Evolutionary conservation across 1,139 yeast species (phyloP).

Genomic region (Scheffersomyces stambukii): DNA sequence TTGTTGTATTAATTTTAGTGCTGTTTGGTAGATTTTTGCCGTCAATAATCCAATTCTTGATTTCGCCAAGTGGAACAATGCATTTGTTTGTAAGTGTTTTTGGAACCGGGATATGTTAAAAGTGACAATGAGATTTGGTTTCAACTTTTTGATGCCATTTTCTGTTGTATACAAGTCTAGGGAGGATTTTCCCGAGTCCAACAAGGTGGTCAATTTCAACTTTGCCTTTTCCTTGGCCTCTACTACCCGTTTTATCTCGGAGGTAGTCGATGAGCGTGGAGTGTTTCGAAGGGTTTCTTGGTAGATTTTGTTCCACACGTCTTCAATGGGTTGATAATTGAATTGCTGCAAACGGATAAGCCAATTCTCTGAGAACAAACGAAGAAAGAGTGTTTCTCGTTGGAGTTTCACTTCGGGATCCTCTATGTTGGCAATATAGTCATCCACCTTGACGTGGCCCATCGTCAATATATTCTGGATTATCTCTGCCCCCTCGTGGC

Average conservation of each 20-base stretch:
- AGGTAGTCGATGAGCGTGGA: slow-evolving; percentile 48
- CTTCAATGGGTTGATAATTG: slow-evolving; percentile 45
- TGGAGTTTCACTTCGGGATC: slow-evolving; percentile 18
- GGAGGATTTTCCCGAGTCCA: slow-evolving; percentile 28
- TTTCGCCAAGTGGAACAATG: slow-evolving; percentile 58
- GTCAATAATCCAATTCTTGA: slow-evolving; percentile 70
- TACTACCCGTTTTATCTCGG: slow-evolving; percentile 59
- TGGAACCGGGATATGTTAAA: slow-evolving; percentile 66
- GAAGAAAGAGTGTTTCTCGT: slow-evolving; percentile 36
- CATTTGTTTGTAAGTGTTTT: slow-evolving; percentile 60
- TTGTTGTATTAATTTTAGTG: slow-evolving; percentile 57
- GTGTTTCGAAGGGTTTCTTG: slow-evolving; percentile 46
- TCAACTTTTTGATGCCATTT: slow-evolving; percentile 39
- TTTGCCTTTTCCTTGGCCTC: slow-evolving; percentile 65
- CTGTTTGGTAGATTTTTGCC: slow-evolving; percentile 58
- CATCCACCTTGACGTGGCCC: slow-evolving; percentile 63
- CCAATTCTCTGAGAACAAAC: slow-evolving; percentile 56
- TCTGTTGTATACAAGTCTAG: slow-evolving; percentile 26
- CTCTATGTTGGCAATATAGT: slow-evolving; percentile 45
- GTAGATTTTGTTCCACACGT: slow-evolving; percentile 54
- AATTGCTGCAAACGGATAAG: slow-evolving; percentile 38
- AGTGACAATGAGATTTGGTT: slow-evolving; percentile 49
- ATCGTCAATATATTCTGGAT: slow-evolving; percentile 63
- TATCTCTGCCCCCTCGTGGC: slow-evolving; percentile 57
- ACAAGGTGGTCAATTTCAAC: slow-evolving; percentile 32